Evolutionary conservation across 768 basidiomycete genomes (phyloP).

Genomic region (Mycena olivaceomarginata): DNA sequence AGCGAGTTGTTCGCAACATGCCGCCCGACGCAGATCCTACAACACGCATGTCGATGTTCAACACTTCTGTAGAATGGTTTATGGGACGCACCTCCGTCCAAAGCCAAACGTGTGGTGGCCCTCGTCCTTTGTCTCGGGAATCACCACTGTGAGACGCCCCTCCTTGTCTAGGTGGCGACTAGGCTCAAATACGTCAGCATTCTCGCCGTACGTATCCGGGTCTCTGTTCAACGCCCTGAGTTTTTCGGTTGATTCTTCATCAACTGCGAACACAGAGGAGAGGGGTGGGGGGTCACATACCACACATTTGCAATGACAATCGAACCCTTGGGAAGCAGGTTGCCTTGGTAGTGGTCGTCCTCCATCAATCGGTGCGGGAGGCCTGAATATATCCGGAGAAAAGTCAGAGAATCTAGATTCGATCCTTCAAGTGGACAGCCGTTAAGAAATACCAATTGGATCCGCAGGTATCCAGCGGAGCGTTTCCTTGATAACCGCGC

Average conservation of each 20-base stretch:
- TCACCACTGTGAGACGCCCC: too few relatives aligned
- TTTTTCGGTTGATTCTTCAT: too few relatives aligned
- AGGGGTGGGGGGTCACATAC: too few relatives aligned
- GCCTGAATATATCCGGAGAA: slow-evolving; percentile 48
- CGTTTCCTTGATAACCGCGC: slow-evolving; percentile 6
- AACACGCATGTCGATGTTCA: not conserved
- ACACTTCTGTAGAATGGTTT: too few relatives aligned
- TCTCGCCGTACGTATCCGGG: slow-evolving; percentile 49
- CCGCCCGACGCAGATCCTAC: slow-evolving; percentile 43
- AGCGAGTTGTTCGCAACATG: slow-evolving; percentile 40
- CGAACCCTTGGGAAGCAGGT: slow-evolving; percentile 52
- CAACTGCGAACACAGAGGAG: not conserved
- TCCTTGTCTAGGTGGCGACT: slow-evolving; percentile 50
- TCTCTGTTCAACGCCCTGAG: slow-evolving; percentile 51
- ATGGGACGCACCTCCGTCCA: slow-evolving; percentile 54
- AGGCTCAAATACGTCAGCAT: slow-evolving; percentile 50
- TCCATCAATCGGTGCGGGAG: slow-evolving; percentile 46
- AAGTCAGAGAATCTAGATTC: not conserved
- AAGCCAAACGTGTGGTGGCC: slow-evolving; percentile 57
- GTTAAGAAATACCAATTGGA: slow-evolving; percentile 23
- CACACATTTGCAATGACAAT: slow-evolving; percentile 48
- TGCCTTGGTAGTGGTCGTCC: slow-evolving; percentile 55
- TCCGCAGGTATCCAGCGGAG: slow-evolving; percentile 9
- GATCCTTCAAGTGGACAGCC: not conserved
- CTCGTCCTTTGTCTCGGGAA: too few relatives aligned